Conservation (phyloP, 805 yeast species). For the Nakazawaea populi region DNA sequence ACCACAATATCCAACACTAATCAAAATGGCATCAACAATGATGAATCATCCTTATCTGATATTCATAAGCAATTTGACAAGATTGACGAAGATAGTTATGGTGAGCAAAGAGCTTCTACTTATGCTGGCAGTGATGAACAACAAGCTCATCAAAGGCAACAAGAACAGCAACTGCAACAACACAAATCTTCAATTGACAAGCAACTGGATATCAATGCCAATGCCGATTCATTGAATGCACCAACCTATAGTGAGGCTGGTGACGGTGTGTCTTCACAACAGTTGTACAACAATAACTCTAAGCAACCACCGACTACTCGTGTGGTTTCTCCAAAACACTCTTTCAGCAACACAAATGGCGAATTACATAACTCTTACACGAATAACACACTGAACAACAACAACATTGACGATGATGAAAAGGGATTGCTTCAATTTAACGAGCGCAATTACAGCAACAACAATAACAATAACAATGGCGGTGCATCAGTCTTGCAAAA, state of each 20-base stretch:
- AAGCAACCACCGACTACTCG: too few relatives aligned
- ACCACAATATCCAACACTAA: not conserved
- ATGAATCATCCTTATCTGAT: conserved; percentile 2
- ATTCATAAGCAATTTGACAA: not conserved
- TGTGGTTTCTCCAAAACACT: too few relatives aligned
- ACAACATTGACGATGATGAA: conserved; percentile 1
- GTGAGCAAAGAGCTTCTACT: conserved; percentile 1
- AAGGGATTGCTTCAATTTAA: not conserved
- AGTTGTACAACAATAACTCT: too few relatives aligned
- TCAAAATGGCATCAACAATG: not conserved
- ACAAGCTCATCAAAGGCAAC: too few relatives aligned
- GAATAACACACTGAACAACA: not conserved
- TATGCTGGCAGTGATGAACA: not conserved
- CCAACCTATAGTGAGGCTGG: not conserved
- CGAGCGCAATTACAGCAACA: not conserved
- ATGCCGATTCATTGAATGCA: not conserved
- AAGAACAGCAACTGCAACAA: not conserved
- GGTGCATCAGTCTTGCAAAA: conserved; percentile 5
- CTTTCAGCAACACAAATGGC: not conserved
- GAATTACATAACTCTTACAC: not conserved
- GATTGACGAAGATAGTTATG: conserved; percentile 1
- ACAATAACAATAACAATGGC: not conserved
- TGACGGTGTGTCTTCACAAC: not conserved
- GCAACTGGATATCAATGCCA: not conserved
- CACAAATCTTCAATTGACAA: not conserved